Evolutionary conservation across 192 early-diverging fungal species (phyloP), one percentile per base, ranked within the genome.

Genomic region (Jimgerdemannia lactiflua): DNA sequence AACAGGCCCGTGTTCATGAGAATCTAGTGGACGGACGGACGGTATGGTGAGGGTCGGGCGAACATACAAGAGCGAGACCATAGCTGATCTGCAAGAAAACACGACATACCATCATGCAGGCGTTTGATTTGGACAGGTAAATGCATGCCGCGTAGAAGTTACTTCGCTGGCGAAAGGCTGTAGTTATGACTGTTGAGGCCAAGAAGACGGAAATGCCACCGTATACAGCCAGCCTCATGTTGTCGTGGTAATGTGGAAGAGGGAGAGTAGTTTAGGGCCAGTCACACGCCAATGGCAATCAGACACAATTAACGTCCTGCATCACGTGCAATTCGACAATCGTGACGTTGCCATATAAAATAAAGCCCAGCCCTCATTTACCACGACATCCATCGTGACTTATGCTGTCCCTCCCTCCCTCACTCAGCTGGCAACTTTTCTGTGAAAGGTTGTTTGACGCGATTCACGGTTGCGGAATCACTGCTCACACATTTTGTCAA

Each of bases 71-170:
- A 65, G 19, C 64, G 14, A 18, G 64, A 14, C 64, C 14, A 18
- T 1, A 65, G 64, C 64, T 19, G 64, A 65, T 18, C 14, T 65
- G 14, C 19, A 14, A 65, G 19, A 19, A 18, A 65, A 68, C 6
- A 19, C 67, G 67, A 41, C 20, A 77, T 88, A 95, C 93, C 93
- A 99, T 90, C 82, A 98, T 87, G 74, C 92, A 92, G 10, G 93
- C 90, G 81, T 89, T 93, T 3, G 95, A 97, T 75, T 94, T 93
- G 3, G 94, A 92, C 68, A 99, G 85, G 77, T 95, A 93, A 65
- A 99, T 89, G 79, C 94, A 94, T 3, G 94, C 94, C 14, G 96
- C 85, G 81, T 95, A 99, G 85, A 96, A 99, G 80, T 95, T 94
- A 39, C 86, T 86, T 29, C 91, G 86, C 71, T 92, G 89, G 39